These are phyloP conservation scores for Phytophthora pinifolia DNA, from an alignment of 352 stramenopile genomes.

Conservation along the genomic window DNA sequence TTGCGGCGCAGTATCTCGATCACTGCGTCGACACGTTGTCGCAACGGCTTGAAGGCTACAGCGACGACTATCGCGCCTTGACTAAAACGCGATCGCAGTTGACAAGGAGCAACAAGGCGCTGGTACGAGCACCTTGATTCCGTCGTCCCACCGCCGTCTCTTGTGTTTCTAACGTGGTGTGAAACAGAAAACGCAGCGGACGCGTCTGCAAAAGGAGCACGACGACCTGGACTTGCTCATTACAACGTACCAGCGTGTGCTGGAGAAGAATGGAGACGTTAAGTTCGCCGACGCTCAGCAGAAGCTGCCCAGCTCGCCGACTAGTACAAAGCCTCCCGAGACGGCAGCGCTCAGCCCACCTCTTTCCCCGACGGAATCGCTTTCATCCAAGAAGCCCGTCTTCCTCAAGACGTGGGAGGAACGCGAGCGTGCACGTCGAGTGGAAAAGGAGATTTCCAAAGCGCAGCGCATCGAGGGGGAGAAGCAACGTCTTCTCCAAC, in stretches of 20 bases:
- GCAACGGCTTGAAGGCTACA: conserved; percentile 42
- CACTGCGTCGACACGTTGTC: conserved; percentile 54
- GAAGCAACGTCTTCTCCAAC: conserved; percentile 47
- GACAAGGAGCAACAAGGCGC: conserved; percentile 23
- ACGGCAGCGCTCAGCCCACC: conserved; percentile 3
- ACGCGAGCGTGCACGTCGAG: conserved; percentile 50
- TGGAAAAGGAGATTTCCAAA: conserved; percentile 64
- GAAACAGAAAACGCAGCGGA: conserved; percentile 37
- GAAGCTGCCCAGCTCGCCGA: conserved; percentile 5
- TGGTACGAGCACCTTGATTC: conserved; percentile 20
- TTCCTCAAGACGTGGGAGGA: conserved; percentile 81
- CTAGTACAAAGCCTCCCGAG: neutral
- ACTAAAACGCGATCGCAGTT: conserved; percentile 18
- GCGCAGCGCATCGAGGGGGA: conserved; percentile 63
- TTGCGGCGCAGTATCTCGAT: conserved; percentile 71
- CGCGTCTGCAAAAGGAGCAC: conserved; percentile 50
- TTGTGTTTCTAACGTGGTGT: neutral
- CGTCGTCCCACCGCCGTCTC: too few species aligned
- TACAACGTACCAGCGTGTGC: conserved; percentile 50
- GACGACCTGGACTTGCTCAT: conserved; percentile 55
- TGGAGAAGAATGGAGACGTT: conserved; percentile 29
- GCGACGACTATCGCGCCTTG: conserved; percentile 29
- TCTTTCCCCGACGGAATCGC: conserved; percentile 16
- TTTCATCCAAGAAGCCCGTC: conserved; percentile 47
- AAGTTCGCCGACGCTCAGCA: neutral